Conservation (phyloP, 495 filamentous ascomycete genomes). For the Penicillium maclennaniae region DNA sequence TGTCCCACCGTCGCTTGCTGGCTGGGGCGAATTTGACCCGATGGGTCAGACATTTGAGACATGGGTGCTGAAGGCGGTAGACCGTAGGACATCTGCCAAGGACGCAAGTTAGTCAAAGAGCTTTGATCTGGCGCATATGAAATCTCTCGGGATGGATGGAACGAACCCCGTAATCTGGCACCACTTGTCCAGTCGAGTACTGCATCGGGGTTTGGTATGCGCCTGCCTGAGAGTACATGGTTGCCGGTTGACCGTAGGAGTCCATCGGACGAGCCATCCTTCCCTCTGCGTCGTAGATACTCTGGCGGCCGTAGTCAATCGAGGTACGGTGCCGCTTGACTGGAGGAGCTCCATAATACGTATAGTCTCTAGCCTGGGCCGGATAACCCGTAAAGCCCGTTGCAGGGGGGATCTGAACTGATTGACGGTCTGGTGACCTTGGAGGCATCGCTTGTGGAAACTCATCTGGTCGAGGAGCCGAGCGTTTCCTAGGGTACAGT, state of each 20-base stretch:
- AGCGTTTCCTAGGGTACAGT: conserved; percentile 35
- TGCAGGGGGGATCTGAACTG: conserved; percentile 37
- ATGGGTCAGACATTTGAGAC: conserved; percentile 39
- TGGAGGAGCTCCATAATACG: conserved; percentile 32
- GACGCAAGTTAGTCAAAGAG: background rate
- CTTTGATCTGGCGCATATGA: background rate
- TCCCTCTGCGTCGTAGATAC: conserved; percentile 38
- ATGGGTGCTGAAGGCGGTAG: conserved; percentile 32
- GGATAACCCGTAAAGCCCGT: conserved; percentile 36
- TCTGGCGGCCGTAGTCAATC: conserved; percentile 40
- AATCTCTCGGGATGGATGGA: background rate
- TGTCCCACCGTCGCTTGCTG: conserved; percentile 43
- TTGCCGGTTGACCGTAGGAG: conserved; percentile 35
- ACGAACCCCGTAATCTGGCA: conserved; percentile 45
- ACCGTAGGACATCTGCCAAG: conserved; percentile 34
- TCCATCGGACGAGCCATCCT: conserved; percentile 41
- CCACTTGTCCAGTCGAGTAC: conserved; percentile 38
- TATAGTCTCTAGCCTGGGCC: conserved; percentile 32
- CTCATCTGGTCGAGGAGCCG: conserved; percentile 37
- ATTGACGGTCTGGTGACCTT: conserved; percentile 41
- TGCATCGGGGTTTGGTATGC: conserved; percentile 39
- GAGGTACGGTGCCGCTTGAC: conserved; percentile 45
- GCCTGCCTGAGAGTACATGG: conserved; percentile 38
- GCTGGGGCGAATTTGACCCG: conserved; percentile 31
- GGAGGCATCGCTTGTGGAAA: conserved; percentile 34